phyloP scores from a whole-genome alignment of 176 grass and related monocot genomes.

The Echinochloa phyllopogon region DNA sequence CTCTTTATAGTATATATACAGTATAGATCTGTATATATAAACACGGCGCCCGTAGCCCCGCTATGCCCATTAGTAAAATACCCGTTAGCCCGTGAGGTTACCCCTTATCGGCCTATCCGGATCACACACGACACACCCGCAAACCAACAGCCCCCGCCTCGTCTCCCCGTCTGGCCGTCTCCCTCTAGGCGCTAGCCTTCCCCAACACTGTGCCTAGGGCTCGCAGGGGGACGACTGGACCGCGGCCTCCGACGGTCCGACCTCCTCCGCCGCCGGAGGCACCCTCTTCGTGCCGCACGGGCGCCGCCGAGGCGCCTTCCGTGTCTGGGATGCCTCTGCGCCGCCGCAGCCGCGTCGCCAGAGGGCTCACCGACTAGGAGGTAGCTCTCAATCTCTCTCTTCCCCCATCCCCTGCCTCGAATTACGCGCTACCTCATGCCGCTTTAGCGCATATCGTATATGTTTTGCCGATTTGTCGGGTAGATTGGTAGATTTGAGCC shows the following conservation, averaged over 20 bases:
- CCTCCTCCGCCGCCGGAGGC: slow-evolving; percentile 28
- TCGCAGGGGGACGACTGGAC: slow-evolving; percentile 35
- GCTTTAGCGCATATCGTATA: not conserved
- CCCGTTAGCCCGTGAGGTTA: not conserved
- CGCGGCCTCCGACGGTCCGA: not conserved
- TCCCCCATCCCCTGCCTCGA: not conserved
- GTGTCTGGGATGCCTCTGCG: not conserved
- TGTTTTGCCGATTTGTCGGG: not conserved
- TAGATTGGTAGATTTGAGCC: slow-evolving; percentile 23
- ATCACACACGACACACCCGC: slow-evolving; percentile 36
- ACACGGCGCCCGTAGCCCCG: too few species aligned
- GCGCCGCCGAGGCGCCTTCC: not conserved
- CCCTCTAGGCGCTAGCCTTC: slow-evolving; percentile 15
- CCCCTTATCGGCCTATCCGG: slow-evolving; percentile 8
- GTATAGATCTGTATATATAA: too few species aligned
- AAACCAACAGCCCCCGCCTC: slow-evolving; percentile 22
- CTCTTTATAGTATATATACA: too few species aligned
- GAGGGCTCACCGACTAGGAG: not conserved
- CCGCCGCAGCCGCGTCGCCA: not conserved
- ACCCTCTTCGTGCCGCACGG: not conserved
- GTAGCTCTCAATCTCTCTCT: slow-evolving; percentile 5
- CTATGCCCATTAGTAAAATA: not conserved
- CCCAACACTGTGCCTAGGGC: slow-evolving; percentile 49
- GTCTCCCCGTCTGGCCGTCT: not conserved
- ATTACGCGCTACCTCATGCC: not conserved